Conservation (phyloP, 257 asterid genomes). For the Solanum pinnatisectum region DNA sequence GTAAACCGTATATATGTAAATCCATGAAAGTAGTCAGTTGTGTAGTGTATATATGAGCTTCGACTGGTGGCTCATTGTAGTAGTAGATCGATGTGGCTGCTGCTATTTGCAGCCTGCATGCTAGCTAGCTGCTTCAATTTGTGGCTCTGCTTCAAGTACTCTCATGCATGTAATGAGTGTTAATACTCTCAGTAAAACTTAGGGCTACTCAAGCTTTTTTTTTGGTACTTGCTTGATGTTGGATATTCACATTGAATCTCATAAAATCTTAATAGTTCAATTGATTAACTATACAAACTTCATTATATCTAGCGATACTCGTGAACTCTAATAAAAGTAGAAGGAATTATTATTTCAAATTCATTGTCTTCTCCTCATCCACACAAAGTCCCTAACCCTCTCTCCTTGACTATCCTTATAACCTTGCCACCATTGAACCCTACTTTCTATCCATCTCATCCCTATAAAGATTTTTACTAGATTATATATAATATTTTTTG, state of each 20-base stretch:
- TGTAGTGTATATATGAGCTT: not conserved
- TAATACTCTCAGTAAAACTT: not conserved
- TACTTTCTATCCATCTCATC: no score
- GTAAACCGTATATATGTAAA: not conserved
- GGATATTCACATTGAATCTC: not conserved
- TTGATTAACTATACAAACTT: not conserved
- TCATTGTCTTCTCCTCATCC: no score
- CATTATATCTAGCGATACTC: no score
- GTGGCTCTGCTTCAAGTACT: not conserved
- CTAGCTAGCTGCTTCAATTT: not conserved
- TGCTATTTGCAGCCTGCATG: not conserved
- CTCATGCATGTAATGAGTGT: not conserved
- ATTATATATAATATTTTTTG: no score
- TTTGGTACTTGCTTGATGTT: no score
- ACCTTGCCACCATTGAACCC: no score
- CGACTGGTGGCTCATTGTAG: not conserved
- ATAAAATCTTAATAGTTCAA: no score
- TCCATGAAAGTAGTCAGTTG: not conserved
- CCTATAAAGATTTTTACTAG: no score
- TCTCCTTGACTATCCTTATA: no score
- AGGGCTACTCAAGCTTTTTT: not conserved
- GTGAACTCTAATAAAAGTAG: not conserved
- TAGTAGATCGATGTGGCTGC: not conserved
- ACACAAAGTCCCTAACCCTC: no score
- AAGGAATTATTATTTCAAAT: no score